Conservation (phyloP, 306 rosid species). For the Albizia julibrissin region DNA sequence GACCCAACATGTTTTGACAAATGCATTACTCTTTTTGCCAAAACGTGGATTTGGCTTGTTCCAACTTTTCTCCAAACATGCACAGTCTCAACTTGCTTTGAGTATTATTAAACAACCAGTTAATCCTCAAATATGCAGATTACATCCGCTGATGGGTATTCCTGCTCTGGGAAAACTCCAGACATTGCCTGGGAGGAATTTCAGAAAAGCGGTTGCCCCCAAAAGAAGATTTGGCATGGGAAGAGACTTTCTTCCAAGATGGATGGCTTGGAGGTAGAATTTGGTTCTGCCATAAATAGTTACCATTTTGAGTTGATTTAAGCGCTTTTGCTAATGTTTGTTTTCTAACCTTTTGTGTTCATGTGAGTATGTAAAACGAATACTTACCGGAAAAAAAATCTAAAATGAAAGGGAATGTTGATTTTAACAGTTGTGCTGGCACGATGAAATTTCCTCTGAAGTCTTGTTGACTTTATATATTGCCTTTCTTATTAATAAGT, state of each 20-base stretch:
- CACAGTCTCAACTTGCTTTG: slow-evolving; percentile 20
- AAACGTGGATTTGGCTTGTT: not conserved
- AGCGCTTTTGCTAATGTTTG: slow-evolving; percentile 5
- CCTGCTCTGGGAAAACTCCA: slow-evolving; percentile 83
- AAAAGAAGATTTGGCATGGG: slow-evolving; percentile 73
- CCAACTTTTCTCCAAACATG: not conserved
- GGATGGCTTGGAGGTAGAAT: slow-evolving; percentile 89
- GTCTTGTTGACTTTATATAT: not conserved
- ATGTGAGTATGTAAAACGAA: slow-evolving; percentile 6
- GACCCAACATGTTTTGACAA: not conserved
- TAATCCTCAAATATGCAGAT: slow-evolving; percentile 47
- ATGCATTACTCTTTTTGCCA: not conserved
- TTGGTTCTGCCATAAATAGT: slow-evolving; percentile 1
- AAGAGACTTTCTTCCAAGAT: slow-evolving; percentile 76
- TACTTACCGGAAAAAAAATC: not conserved
- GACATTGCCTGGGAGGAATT: slow-evolving; percentile 76
- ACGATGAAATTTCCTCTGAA: slow-evolving; percentile 15
- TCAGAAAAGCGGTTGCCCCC: slow-evolving; percentile 65
- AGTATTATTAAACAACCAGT: slow-evolving; percentile 24
- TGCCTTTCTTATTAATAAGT: not conserved
- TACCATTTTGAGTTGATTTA: slow-evolving; percentile 1
- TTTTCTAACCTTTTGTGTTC: not conserved
- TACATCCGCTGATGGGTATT: slow-evolving; percentile 65
- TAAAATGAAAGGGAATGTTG: slow-evolving; percentile 3
- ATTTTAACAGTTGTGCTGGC: not conserved